phyloP scores from a whole-genome alignment of 129 eudicot genomes.

The Glebionis coronaria region DNA sequence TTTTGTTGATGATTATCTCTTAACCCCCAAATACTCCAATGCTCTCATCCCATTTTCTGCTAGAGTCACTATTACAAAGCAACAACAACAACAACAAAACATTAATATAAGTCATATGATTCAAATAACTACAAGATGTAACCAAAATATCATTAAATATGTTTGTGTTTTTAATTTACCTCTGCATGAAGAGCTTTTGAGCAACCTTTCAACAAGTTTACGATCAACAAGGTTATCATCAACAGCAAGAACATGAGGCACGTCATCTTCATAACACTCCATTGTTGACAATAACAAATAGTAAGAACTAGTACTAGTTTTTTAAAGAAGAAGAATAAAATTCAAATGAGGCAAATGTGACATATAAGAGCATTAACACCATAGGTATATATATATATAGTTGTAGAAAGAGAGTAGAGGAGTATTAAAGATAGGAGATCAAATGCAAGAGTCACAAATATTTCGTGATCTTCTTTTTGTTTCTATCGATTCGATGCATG shows the following conservation, averaged over 20 bases:
- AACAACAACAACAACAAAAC: neutral
- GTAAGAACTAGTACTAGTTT: neutral
- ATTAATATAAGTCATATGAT: neutral
- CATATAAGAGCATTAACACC: too few species aligned
- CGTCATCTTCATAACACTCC: constrained; percentile 31
- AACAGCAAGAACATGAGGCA: constrained; percentile 75
- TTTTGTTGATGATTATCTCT: constrained; percentile 33
- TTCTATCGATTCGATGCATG: constrained; percentile 58
- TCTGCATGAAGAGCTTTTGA: constrained; percentile 64
- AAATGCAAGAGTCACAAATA: constrained; percentile 53
- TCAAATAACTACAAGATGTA: neutral
- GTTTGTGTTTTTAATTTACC: constrained; percentile 44
- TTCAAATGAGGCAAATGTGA: too few species aligned
- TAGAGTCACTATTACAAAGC: constrained; percentile 54
- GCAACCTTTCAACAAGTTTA: constrained; percentile 67
- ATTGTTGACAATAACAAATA: constrained; percentile 11
- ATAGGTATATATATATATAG: neutral
- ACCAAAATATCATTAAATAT: neutral
- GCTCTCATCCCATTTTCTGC: constrained; percentile 85
- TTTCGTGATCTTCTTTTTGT: constrained; percentile 65
- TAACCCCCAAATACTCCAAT: constrained; percentile 63
- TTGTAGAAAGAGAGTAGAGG: constrained; percentile 6
- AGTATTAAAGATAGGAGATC: constrained; percentile 13
- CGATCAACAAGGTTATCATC: constrained; percentile 83
- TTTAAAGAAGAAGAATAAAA: neutral